Conservation (phyloP, 2,329 filamentous ascomycete genomes). For the Cladosporium sp. region DNA sequence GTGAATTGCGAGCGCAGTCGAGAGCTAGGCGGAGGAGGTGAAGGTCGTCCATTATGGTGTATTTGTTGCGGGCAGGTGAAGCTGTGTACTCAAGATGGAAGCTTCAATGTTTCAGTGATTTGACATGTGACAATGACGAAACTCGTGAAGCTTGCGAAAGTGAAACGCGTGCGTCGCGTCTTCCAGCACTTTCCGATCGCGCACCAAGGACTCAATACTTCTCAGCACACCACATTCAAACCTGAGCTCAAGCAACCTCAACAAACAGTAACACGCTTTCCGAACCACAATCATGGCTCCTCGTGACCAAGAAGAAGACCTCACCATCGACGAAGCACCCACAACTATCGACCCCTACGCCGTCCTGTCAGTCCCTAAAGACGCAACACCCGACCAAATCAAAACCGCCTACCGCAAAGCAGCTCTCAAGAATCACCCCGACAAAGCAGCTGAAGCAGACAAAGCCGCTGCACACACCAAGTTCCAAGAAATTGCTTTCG, state of each 20-base stretch:
- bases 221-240: neutral
- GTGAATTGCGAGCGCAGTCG: conserved; percentile 70
- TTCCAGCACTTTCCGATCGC: neutral
- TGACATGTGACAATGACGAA: conserved; percentile 9
- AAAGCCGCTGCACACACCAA: conserved; percentile 70
- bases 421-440: conserved; percentile 74
- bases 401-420: conserved; percentile 89
- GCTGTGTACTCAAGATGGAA: neutral
- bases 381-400: conserved; percentile 72
- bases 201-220: neutral
- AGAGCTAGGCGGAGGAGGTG: conserved; percentile 68
- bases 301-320: conserved; percentile 42
- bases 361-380: conserved; percentile 65
- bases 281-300: conserved; percentile 18
- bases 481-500: conserved; percentile 90
- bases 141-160: neutral
- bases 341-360: conserved; percentile 73
- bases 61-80: neutral
- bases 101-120: neutral
- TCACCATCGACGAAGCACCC: conserved; percentile 56
- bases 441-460: conserved; percentile 54
- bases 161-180: conserved; percentile 13
- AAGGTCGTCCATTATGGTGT: neutral
- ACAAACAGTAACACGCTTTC: neutral
- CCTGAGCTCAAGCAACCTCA: neutral